Percentiles rank a stretch among this genome's conserved stretches.
Evolutionary conservation across 2,329 filamentous ascomycete genomes (phyloP).

Genomic region (Aspergillus unguis): DNA sequence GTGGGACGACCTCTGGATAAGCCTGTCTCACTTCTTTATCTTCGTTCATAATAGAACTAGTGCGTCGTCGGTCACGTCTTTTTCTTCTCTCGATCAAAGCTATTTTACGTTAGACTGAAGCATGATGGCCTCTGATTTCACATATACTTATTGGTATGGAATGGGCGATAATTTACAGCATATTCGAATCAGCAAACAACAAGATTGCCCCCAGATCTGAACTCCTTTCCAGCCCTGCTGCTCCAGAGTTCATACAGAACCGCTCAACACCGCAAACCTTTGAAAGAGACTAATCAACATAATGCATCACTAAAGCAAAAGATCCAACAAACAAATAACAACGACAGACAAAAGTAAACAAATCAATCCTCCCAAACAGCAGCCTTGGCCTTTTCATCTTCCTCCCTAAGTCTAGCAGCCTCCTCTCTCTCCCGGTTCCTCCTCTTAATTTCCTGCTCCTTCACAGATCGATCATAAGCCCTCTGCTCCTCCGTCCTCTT

Average conservation of each 20-base stretch:
- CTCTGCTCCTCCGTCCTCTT: constrained; percentile 83
- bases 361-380: constrained; percentile 75
- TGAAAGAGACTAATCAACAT: neutral
- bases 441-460: constrained; percentile 78
- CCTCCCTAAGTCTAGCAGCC: constrained; percentile 60
- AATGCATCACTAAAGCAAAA: neutral
- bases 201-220: neutral
- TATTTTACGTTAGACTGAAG: too few species aligned
- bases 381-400: constrained; percentile 69
- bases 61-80: too few species aligned
- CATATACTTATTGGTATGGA: too few species aligned
- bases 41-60: too few species aligned
- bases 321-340: neutral
- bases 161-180: too few species aligned
- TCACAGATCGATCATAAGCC: constrained; percentile 77
- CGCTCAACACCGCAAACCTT: neutral
- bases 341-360: neutral
- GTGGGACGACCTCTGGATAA: too few species aligned
- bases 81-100: too few species aligned
- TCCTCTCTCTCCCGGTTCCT: constrained; percentile 69
- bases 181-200: neutral
- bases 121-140: too few species aligned
- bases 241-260: neutral
- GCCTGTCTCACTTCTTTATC: too few species aligned
- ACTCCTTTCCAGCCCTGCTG: neutral